These are phyloP conservation scores for Syzygium aqueum DNA, from an alignment of 345 rosid genomes.

Conservation along the genomic window DNA sequence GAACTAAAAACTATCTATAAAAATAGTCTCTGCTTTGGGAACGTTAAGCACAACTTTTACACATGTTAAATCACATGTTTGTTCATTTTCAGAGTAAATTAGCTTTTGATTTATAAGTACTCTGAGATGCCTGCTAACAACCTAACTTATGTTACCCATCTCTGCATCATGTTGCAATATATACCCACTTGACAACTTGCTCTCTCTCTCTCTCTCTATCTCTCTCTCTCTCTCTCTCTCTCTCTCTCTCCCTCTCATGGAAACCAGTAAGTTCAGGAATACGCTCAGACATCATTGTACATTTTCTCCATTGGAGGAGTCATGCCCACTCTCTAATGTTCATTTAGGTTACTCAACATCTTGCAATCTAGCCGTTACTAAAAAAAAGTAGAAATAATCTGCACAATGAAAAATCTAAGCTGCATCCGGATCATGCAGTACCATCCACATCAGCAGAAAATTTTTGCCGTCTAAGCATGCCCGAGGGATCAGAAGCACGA, in stretches of 20 bases:
- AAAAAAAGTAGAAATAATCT: not conserved
- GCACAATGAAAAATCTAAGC: not conserved
- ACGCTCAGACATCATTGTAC: not conserved
- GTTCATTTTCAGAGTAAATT: not conserved
- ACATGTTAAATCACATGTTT: not conserved
- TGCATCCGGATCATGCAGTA: not conserved
- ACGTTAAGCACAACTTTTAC: not conserved
- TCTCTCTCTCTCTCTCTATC: not conserved
- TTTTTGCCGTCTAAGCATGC: not conserved
- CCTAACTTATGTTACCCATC: not conserved
- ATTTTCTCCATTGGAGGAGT: not conserved
- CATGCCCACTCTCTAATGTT: not conserved
- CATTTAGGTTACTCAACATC: not conserved
- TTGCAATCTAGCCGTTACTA: not conserved
- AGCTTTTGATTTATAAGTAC: not conserved
- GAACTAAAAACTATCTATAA: not conserved
- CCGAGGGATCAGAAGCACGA: not conserved
- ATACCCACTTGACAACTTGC: not conserved
- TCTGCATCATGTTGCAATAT: not conserved
- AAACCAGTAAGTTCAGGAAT: not conserved
- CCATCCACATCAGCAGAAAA: not conserved
- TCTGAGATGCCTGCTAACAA: not conserved
- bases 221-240: not conserved
- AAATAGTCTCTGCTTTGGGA: not conserved
- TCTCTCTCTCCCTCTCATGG: not conserved